A percentile compares a stretch with the other conserved stretches of the same genome.
These are phyloP conservation scores for Erythrobasidium hasegawianum DNA, from an alignment of 1,284 basidiomycete species.

Conservation along the genomic window DNA sequence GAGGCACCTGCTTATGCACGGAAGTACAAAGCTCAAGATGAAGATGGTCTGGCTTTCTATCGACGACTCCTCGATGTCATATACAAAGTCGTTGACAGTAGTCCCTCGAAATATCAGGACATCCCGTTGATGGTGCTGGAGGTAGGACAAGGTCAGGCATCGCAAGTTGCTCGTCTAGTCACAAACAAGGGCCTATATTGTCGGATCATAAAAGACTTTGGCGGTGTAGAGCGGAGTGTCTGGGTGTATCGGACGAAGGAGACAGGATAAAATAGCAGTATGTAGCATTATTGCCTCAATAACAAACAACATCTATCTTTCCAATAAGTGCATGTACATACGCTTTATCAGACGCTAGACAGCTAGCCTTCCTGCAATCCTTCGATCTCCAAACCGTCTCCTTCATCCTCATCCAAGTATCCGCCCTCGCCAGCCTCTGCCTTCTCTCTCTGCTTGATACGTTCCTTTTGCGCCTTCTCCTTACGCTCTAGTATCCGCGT, in stretches of 20 bases:
- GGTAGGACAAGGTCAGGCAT: slow-evolving; percentile 70
- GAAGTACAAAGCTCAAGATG: slow-evolving; percentile 36
- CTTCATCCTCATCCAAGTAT: slow-evolving; percentile 36
- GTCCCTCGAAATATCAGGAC: not conserved
- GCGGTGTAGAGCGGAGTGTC: slow-evolving; percentile 15
- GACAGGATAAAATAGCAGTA: no score
- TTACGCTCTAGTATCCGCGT: slow-evolving; percentile 55
- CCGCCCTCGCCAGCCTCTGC: slow-evolving; percentile 31
- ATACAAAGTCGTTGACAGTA: no score
- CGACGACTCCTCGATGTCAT: slow-evolving; percentile 55
- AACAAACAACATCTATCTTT: not conserved
- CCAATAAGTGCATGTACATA: no score
- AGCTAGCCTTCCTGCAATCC: slow-evolving; percentile 38
- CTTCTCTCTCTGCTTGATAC: slow-evolving; percentile 42
- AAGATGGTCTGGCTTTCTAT: slow-evolving; percentile 71
- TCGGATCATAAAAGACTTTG: slow-evolving; percentile 7
- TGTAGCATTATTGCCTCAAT: not conserved
- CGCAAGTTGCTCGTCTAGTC: slow-evolving; percentile 61
- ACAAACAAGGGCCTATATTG: slow-evolving; percentile 47
- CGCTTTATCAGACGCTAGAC: no score
- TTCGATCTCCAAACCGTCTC: slow-evolving; percentile 43
- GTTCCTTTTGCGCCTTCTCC: slow-evolving; percentile 39
- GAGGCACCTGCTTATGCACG: slow-evolving; percentile 52
- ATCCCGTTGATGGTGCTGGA: slow-evolving; percentile 63
- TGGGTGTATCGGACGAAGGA: not conserved